Percentiles rank a stretch among this genome's conserved stretches.
Conservation (phyloP, 352 stramenopile species). For the Phytophthora foliorum region DNA sequence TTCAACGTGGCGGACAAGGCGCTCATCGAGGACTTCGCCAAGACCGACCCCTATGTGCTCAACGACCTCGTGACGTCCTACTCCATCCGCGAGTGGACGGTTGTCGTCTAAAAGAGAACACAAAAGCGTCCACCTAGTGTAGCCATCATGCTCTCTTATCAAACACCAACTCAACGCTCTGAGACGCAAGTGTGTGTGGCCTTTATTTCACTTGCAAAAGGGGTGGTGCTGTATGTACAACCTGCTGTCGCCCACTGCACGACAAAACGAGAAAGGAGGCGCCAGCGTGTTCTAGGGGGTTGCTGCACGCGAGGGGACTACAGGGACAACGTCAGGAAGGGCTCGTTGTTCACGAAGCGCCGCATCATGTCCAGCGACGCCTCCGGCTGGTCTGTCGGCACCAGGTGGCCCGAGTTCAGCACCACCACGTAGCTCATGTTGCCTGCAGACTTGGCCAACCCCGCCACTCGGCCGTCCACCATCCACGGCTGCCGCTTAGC, state of each 20-base stretch:
- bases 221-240: slow-evolving; percentile 29
- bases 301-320: slow-evolving; percentile 19
- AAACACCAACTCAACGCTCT: background rate
- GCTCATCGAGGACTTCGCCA: slow-evolving; percentile 69
- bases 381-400: slow-evolving; percentile 76
- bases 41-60: slow-evolving; percentile 72
- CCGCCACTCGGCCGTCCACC: slow-evolving; percentile 67
- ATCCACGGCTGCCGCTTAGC: slow-evolving; percentile 68
- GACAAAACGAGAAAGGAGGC: slow-evolving; percentile 16
- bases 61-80: slow-evolving; percentile 67
- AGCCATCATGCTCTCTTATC: slow-evolving; percentile 7
- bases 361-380: slow-evolving; percentile 86
- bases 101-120: slow-evolving; percentile 52
- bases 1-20: slow-evolving; percentile 68
- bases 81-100: slow-evolving; percentile 67
- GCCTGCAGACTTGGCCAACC: slow-evolving; percentile 71
- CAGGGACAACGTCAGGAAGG: slow-evolving; percentile 35
- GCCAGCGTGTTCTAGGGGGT: slow-evolving; percentile 19
- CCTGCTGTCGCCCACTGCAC: slow-evolving; percentile 12
- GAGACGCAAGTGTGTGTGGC: too few species aligned
- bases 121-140: slow-evolving; percentile 2
- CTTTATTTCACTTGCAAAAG: slow-evolving; percentile 35
- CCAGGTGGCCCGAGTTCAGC: slow-evolving; percentile 82
- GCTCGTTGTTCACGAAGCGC: slow-evolving; percentile 70
- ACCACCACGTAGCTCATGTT: slow-evolving; percentile 90